Evolutionary conservation across 495 filamentous ascomycete genomes (phyloP).

Genomic region (Aspergillus kassunensis): DNA sequence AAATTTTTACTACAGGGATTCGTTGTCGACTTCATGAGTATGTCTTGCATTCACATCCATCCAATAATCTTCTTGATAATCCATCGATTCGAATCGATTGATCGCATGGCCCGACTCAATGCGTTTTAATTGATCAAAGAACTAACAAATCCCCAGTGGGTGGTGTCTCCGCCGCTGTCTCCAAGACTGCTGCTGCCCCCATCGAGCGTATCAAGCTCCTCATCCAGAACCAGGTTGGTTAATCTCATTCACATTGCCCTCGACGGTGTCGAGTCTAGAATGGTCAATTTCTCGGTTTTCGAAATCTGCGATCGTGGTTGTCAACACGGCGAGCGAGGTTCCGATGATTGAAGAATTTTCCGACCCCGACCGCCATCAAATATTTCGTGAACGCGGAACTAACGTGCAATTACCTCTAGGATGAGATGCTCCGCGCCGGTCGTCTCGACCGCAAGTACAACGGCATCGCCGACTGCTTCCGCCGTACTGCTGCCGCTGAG

Average conservation of each 20-base stretch:
- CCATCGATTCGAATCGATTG: conserved; percentile 5
- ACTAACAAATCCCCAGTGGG: conserved; percentile 66
- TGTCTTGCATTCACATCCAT: conserved; percentile 38
- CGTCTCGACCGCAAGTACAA: conserved; percentile 96
- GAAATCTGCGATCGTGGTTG: not conserved
- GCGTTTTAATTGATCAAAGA: too few species aligned
- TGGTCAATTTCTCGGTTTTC: not conserved
- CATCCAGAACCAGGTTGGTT: conserved; percentile 96
- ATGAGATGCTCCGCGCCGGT: conserved; percentile 99
- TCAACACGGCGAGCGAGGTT: not conserved
- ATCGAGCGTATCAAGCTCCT: conserved; percentile 99
- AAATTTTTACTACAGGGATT: conserved; percentile 45
- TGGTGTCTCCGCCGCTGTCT: conserved; percentile 99
- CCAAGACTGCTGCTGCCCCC: conserved; percentile 98
- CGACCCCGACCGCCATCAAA: conserved; percentile 7
- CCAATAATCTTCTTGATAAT: conserved; percentile 5
- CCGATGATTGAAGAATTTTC: conserved; percentile 2
- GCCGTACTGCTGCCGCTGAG: conserved; percentile 78
- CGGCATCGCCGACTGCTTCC: conserved; percentile 94
- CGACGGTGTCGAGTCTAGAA: not conserved
- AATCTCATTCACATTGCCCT: not conserved
- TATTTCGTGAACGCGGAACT: conserved; percentile 3
- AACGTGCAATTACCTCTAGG: conserved; percentile 48
- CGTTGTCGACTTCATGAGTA: conserved; percentile 97
- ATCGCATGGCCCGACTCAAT: not conserved